Evolutionary conservation across 257 asterid species (phyloP), one percentile per base, ranked within the genome.

Genomic region (Solanum sparsipilum): DNA sequence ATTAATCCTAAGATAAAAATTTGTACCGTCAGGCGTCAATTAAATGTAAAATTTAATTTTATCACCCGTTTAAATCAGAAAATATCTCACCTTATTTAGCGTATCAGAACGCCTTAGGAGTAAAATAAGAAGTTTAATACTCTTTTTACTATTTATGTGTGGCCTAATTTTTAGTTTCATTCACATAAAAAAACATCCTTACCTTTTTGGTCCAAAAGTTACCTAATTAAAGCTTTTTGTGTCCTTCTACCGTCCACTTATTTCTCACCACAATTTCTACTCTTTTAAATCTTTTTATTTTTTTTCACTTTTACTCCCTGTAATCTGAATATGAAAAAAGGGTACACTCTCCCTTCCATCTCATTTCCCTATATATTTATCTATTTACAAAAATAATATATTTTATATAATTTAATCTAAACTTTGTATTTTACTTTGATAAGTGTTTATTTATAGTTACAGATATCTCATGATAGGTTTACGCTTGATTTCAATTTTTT

Each of bases 161-260:
- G 71, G 32, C 27, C 36, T 73, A 10, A 34, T n/a, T 86, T 67
- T 58, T 71, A 86, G 13, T 10, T 56, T 86, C 32, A 18, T 31
- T 56, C 16, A 18, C 21, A 83, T 44, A 34, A 44, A 83, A 75
- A 35, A 44, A 52, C 11, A 2, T 46, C 75, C 16, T 63, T 65
- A 10, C 29, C 10, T 32, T 68, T 31, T 16, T 85, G 21, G 81
- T 85, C 87, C 82, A 68, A 67, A 85, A 68, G 79, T 32, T 65
- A 44, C 82, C 34, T 5, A 85, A 68, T 36, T 67, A 25, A 68
- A 21, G 41, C 38, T 9, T 65, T 25, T n/a, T 67, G 31, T 29
- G 39, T 52, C 82, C 75, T 16, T 67, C 91, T 39, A 87, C 88
- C 90, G 90, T 87, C 89, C 90, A 83, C 4, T 70, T 83, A 36